A percentile compares a stretch with the other conserved stretches of the same genome.
Conservation (phyloP, 2,329 filamentous ascomycete species). For the Penicillium paneum region DNA sequence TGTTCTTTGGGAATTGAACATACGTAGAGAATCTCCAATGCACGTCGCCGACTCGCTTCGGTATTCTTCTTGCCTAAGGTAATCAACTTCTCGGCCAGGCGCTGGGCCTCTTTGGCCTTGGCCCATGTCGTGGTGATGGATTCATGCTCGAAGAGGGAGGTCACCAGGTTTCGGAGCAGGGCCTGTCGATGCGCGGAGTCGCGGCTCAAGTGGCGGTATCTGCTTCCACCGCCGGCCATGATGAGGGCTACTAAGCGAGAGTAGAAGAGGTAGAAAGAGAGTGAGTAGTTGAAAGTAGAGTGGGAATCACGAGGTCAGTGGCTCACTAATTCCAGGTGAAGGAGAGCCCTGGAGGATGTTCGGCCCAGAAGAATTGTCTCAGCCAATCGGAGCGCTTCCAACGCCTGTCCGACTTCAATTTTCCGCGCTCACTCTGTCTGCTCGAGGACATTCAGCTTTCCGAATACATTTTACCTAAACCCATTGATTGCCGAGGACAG, state of each 20-base stretch:
- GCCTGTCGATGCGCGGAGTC: constrained; percentile 84
- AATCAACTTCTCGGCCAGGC: constrained; percentile 88
- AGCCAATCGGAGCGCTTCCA: constrained; percentile 37
- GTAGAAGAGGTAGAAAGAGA: background rate
- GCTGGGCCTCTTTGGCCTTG: constrained; percentile 96
- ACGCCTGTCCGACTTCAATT: constrained; percentile 22
- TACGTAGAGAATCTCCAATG: constrained; percentile 84
- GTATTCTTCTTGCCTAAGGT: constrained; percentile 93
- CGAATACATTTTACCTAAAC: background rate
- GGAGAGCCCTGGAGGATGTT: constrained; percentile 2
- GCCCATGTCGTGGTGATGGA: constrained; percentile 91
- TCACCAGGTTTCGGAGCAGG: constrained; percentile 91
- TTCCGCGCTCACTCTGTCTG: constrained; percentile 8
- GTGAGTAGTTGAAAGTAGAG: background rate
- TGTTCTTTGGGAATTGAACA: constrained; percentile 32
- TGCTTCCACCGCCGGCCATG: constrained; percentile 84
- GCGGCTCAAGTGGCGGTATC: constrained; percentile 85
- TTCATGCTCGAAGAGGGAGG: constrained; percentile 89
- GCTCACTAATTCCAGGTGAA: background rate
- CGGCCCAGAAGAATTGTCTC: constrained; percentile 34
- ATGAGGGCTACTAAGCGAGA: constrained; percentile 16
- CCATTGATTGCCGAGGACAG: background rate
- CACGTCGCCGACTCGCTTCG: constrained; percentile 70
- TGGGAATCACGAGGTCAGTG: constrained; percentile 6
- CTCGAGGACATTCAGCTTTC: background rate